Evolutionary conservation across 495 filamentous ascomycete species (phyloP).

Genomic region (Neurospora sp.): DNA sequence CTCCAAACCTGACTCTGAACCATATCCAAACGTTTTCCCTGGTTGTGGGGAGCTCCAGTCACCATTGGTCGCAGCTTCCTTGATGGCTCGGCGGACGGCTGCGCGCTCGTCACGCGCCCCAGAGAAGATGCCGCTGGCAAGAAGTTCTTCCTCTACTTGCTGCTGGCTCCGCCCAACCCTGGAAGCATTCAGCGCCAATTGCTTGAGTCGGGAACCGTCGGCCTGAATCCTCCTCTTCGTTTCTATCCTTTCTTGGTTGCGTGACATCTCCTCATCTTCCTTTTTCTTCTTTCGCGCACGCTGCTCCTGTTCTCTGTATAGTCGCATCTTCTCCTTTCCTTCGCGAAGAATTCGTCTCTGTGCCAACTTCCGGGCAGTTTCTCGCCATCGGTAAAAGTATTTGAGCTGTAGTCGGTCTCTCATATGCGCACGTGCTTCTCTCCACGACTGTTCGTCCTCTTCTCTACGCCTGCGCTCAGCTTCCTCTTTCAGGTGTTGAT

Average conservation of each 20-base stretch:
- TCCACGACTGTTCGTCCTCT: conserved; percentile 30
- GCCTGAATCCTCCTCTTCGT: conserved; percentile 15
- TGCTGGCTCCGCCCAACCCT: not conserved
- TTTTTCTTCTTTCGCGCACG: conserved; percentile 18
- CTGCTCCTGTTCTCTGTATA: conserved; percentile 17
- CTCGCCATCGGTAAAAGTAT: conserved; percentile 40
- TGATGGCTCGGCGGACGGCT: conserved; percentile 21
- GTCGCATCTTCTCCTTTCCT: conserved; percentile 20
- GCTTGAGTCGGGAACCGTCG: conserved; percentile 9
- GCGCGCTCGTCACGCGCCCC: conserved; percentile 27
- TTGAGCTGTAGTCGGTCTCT: conserved; percentile 32
- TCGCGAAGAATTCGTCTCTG: conserved; percentile 26
- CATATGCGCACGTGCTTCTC: conserved; percentile 29
- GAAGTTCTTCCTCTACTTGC: conserved; percentile 28
- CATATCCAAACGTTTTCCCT: conserved; percentile 5
- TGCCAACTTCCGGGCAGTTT: conserved; percentile 22
- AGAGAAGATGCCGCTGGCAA: conserved; percentile 32
- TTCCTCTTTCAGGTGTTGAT: conserved; percentile 26
- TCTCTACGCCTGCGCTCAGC: conserved; percentile 26
- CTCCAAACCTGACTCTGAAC: conserved; percentile 15
- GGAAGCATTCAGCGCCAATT: conserved; percentile 6
- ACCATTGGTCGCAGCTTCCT: conserved; percentile 2
- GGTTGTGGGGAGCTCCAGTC: not conserved
- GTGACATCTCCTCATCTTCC: conserved; percentile 24
- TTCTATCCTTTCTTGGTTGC: conserved; percentile 13